Evolutionary conservation across 805 yeast species (phyloP).

Genomic region (Blastobotrys chiropterorum): DNA sequence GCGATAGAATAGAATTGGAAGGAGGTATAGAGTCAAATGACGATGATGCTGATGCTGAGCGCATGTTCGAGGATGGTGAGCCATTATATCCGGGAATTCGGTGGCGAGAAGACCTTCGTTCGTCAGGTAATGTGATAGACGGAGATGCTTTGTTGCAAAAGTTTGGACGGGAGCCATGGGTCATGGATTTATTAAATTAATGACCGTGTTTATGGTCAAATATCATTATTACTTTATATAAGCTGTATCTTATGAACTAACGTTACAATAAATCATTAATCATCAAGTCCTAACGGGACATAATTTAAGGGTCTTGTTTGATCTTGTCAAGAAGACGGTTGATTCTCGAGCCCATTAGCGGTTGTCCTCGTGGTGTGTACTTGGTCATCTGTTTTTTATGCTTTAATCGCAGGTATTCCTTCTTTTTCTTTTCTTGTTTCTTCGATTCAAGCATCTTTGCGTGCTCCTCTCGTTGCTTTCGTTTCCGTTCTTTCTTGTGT

Average conservation of each 20-base stretch:
- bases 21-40: not conserved
- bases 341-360: slow-evolving; percentile 85
- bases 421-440: slow-evolving; percentile 37
- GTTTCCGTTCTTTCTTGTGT: slow-evolving; percentile 31
- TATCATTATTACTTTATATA: too few species aligned
- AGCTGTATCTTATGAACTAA: not conserved
- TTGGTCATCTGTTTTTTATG: slow-evolving; percentile 42
- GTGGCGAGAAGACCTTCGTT: not conserved
- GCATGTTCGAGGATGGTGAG: not conserved
- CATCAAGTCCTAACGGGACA: not conserved
- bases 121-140: slow-evolving; percentile 2
- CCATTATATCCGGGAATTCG: slow-evolving; percentile 8
- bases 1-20: not conserved
- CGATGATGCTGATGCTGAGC: not conserved
- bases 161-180: not conserved
- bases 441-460: slow-evolving; percentile 38
- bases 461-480: slow-evolving; percentile 35
- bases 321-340: slow-evolving; percentile 72
- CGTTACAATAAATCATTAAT: not conserved
- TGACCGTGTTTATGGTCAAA: too few species aligned
- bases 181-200: not conserved
- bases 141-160: slow-evolving; percentile 3
- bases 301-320: slow-evolving; percentile 27
- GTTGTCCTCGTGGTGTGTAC: slow-evolving; percentile 75
- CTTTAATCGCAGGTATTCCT: slow-evolving; percentile 35